Evolutionary conservation across 768 basidiomycete genomes (phyloP), one percentile per base, ranked within the genome.

Genomic region (Auricularia sp.): DNA sequence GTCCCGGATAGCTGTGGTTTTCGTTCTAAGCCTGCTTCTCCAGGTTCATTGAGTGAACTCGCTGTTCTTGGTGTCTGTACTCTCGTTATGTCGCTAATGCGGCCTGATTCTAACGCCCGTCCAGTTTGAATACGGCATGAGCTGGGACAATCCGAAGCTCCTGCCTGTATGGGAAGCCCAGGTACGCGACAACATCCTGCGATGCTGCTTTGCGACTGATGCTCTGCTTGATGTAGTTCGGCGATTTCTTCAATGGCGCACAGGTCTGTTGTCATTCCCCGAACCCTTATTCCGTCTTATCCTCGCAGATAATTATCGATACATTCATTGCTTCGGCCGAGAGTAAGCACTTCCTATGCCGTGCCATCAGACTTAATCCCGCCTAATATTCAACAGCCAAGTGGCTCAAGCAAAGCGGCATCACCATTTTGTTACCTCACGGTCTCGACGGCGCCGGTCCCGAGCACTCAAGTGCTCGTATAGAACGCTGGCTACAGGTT

Each of bases 121-220:
- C 6, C 69, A 93, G 83, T 97, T 95, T 66, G 94, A 96, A 71
- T 92, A 91, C 67, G 94, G 94, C 0, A 81, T 89, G 59, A 92
- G 90, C 69, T 94, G 92, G 91, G 91, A 93, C 73, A 77, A 84
- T 29, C 93, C 93, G 0, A 82, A 85, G 67, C 73, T 94, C 23
- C 76, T 95, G 62, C 85, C 90, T 0, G 91, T 96, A 42, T 95
- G 93, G 93, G 93, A 97, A 72, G 92, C 92, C 0, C 93, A 95
- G 79, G 87, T 86, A 66, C 34, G 75, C 66, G 11, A 51, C 36
- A 6, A 23, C 44, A 34, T 36, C 44, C 23, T 33, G 21, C 43
- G 33, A 64, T 18, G 33, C 53, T 2, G 16, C n/a, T 36, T 10
- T 53, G 44, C 43, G 29, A 6, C 42, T 23, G 51, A 36, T 60